Conservation (phyloP, 345 rosid genomes). For the Murraya koenigii region DNA sequence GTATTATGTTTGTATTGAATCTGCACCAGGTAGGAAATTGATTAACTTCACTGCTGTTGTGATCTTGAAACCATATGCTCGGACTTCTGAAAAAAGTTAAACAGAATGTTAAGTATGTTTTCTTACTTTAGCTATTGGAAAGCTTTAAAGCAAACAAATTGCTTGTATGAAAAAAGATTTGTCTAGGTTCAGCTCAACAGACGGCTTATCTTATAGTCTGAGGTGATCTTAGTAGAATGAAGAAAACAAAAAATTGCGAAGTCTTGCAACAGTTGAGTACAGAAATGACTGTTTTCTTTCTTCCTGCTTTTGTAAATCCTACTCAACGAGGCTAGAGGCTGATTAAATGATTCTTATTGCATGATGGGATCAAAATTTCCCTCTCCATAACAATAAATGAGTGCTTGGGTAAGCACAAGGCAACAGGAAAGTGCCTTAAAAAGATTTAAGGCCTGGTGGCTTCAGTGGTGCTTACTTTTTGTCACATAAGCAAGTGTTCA, state of each 20-base stretch:
- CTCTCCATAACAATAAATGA: neutral
- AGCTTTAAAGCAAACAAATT: too few relatives aligned
- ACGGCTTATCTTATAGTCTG: neutral
- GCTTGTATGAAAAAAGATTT: too few relatives aligned
- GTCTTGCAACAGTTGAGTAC: neutral
- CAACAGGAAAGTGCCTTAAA: neutral
- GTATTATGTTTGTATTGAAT: neutral
- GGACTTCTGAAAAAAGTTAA: constrained; percentile 38
- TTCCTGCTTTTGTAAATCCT: neutral
- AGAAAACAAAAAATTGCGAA: neutral
- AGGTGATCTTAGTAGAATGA: neutral
- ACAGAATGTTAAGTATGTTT: neutral
- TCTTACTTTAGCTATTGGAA: neutral
- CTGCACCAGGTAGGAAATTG: neutral
- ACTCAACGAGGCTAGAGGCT: neutral
- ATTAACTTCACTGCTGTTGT: constrained; percentile 23
- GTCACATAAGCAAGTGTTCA: neutral
- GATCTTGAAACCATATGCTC: constrained; percentile 65
- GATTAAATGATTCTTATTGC: neutral
- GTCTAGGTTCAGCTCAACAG: neutral
- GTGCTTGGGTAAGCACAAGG: too few relatives aligned
- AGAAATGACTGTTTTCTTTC: neutral
- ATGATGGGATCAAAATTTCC: neutral
- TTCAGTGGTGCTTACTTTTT: neutral
- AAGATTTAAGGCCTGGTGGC: neutral